Conservation (phyloP, 169 alveolate genomes). For the Eimeria falciformis region DNA sequence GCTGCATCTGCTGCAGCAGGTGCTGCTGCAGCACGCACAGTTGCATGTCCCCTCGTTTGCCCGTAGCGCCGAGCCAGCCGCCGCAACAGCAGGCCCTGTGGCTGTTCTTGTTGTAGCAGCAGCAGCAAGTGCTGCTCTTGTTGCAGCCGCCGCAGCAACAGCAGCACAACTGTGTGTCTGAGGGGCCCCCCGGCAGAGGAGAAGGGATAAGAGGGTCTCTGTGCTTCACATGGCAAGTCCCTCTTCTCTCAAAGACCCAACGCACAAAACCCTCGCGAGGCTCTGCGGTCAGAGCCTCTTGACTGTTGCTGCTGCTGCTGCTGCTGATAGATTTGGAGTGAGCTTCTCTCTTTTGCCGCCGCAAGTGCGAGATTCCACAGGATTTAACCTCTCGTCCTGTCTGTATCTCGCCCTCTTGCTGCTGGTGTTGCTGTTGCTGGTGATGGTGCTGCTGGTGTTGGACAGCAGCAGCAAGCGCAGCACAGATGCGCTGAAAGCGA, state of each 20-base stretch:
- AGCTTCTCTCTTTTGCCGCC: not conserved
- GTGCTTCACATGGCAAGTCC: not conserved
- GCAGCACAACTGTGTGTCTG: not conserved
- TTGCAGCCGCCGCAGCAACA: not conserved
- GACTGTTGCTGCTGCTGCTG: not conserved
- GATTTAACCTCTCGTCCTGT: too few species aligned
- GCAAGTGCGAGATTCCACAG: too few species aligned
- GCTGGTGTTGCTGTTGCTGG: not conserved
- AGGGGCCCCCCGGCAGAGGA: not conserved
- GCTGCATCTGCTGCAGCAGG: constrained; percentile 7
- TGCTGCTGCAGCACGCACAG: constrained; percentile 19
- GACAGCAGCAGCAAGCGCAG: constrained; percentile 11
- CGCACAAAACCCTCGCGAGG: not conserved
- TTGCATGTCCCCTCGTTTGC: not conserved
- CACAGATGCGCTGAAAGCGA: constrained; percentile 5
- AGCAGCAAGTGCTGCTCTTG: not conserved
- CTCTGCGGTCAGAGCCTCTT: not conserved
- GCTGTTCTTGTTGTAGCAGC: not conserved
- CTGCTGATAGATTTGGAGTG: not conserved
- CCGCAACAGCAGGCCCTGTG: not conserved
- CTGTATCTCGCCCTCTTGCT: not conserved
- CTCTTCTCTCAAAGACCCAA: not conserved
- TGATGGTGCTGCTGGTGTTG: not conserved
- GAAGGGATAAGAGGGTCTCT: constrained; percentile 8
- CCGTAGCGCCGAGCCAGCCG: not conserved